These are phyloP conservation scores for Lachnellula subtilissima DNA, from an alignment of 2,329 filamentous ascomycete species.

Conservation along the genomic window DNA sequence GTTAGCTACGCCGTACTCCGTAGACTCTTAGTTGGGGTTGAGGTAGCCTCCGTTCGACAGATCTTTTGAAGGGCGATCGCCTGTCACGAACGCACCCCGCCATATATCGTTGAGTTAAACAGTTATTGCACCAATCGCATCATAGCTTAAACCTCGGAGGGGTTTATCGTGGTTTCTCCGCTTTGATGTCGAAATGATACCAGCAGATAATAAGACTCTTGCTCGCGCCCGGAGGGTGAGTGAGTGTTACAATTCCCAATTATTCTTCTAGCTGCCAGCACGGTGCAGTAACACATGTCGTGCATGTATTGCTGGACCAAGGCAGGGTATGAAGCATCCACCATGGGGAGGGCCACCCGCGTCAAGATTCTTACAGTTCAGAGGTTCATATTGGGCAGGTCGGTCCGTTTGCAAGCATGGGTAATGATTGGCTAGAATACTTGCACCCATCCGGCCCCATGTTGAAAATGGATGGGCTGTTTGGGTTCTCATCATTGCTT, in stretches of 20 bases:
- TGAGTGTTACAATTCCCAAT: neutral
- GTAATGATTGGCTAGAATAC: neutral
- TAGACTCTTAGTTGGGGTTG: neutral
- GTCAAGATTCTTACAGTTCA: neutral
- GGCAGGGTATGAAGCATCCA: neutral
- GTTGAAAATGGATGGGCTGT: neutral
- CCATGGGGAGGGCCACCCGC: neutral
- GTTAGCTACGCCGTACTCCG: neutral
- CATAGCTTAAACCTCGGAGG: neutral
- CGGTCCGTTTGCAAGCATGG: neutral
- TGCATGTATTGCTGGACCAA: slow-evolving; percentile 4
- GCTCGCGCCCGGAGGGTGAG: slow-evolving; percentile 9
- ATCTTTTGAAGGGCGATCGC: neutral
- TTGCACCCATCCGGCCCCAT: neutral
- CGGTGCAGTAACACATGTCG: slow-evolving; percentile 8
- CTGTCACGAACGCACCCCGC: too few relatives aligned
- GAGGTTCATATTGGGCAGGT: neutral
- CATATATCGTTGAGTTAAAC: neutral
- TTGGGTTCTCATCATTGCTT: neutral
- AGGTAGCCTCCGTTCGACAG: neutral
- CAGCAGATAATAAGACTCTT: neutral
- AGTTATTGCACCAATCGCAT: neutral
- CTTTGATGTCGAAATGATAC: neutral
- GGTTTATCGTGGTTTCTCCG: neutral
- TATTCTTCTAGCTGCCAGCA: neutral